Evolutionary conservation across 371 early-diverging fungal genomes (phyloP).

Genomic region (Circinella minor): DNA sequence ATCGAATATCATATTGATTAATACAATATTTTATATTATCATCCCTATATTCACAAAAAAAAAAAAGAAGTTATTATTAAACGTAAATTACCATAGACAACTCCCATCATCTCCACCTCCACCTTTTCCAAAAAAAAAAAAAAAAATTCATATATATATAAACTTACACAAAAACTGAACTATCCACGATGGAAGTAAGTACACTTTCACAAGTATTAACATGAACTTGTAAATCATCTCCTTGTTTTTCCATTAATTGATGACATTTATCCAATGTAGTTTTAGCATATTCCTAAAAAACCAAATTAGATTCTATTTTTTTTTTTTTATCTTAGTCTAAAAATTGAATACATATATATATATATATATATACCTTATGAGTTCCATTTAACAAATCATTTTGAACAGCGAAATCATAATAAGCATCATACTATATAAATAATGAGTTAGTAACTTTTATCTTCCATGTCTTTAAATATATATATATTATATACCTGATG

Average conservation of each 20-base stretch:
- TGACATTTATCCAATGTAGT: conserved; percentile 33
- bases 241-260: conserved; percentile 19
- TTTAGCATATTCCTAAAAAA: conserved; percentile 19
- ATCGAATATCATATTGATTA: conserved; percentile 85
- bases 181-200: conserved; percentile 33
- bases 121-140: too few relatives aligned
- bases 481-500: conserved; percentile 64
- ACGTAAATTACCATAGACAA: not conserved
- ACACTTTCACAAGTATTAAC: conserved; percentile 37
- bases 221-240: conserved; percentile 22
- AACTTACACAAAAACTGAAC: conserved; percentile 37
- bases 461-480: not conserved
- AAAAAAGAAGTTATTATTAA: not conserved
- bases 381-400: conserved; percentile 44
- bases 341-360: too few relatives aligned
- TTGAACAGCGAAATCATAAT: conserved; percentile 49
- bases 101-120: too few relatives aligned
- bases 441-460: not conserved
- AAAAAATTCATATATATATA: not conserved
- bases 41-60: not conserved
- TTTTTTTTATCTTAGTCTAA: not conserved
- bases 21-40: conserved; percentile 54
- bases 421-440: conserved; percentile 56
- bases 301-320: not conserved
- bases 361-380: conserved; percentile 32